These are phyloP conservation scores for Priceomyces castillae DNA, from an alignment of 805 yeast species.

Conservation along the genomic window DNA sequence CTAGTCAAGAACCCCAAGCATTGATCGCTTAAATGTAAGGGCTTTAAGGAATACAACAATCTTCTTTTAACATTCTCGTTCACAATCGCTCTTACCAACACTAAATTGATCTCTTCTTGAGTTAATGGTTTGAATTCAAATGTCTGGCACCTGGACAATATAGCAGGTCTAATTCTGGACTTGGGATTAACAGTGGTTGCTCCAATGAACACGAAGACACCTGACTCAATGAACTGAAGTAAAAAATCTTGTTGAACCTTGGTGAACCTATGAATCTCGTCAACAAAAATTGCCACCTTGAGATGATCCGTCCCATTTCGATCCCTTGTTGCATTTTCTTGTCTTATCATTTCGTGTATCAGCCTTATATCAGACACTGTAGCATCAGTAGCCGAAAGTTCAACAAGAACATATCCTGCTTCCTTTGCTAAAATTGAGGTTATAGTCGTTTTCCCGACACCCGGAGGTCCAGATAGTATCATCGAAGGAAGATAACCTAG, in stretches of 20 bases:
- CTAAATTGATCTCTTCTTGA: conserved; percentile 46
- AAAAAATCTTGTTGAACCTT: conserved; percentile 86
- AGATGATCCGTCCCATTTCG: conserved; percentile 31
- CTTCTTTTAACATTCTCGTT: conserved; percentile 28
- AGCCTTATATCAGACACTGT: conserved; percentile 64
- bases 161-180: conserved; percentile 75
- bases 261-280: conserved; percentile 88
- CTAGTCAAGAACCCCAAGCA: conserved; percentile 16
- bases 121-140: conserved; percentile 61
- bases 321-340: conserved; percentile 45
- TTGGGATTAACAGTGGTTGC: conserved; percentile 97
- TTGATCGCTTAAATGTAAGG: conserved; percentile 14
- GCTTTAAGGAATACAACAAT: conserved; percentile 5
- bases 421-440: conserved; percentile 61
- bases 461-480: conserved; percentile 95
- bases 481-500: conserved; percentile 75
- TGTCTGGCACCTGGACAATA: conserved; percentile 79
- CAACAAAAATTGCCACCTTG: conserved; percentile 65
- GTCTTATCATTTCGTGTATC: conserved; percentile 48
- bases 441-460: conserved; percentile 89
- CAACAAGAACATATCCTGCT: conserved; percentile 61
- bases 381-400: conserved; percentile 79
- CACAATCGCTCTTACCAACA: conserved; percentile 58
- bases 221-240: conserved; percentile 79
- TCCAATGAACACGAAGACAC: conserved; percentile 79